Conservation (phyloP, 352 stramenopile species). For the Elongisporangium undulatum region DNA sequence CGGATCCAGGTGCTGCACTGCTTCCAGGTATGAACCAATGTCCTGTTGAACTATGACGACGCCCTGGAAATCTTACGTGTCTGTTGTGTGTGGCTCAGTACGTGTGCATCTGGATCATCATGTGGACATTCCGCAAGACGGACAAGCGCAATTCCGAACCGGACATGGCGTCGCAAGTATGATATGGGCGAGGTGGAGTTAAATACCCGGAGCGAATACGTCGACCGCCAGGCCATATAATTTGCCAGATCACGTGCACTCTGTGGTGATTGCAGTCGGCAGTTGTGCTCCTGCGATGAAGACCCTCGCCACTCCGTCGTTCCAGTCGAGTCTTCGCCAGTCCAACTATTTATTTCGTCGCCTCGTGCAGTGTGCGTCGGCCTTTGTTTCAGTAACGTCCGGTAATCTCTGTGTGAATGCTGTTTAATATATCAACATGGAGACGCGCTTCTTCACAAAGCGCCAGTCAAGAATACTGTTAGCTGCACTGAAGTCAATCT, state of each 20-base stretch:
- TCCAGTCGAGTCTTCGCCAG: too few relatives aligned
- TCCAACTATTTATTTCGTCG: background rate
- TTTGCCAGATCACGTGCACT: too few relatives aligned
- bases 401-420: too few relatives aligned
- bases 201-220: too few relatives aligned
- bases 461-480: too few relatives aligned
- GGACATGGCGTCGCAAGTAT: background rate
- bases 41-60: background rate
- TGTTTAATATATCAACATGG: background rate
- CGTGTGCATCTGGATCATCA: slow-evolving; percentile 25
- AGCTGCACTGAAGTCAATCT: background rate
- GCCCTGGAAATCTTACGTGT: background rate
- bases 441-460: too few relatives aligned
- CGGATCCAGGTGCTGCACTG: slow-evolving; percentile 25
- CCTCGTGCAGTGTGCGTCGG: background rate
- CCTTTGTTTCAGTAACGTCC: too few relatives aligned
- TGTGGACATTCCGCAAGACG: slow-evolving; percentile 33
- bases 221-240: too few relatives aligned
- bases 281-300: too few relatives aligned
- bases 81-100: background rate
- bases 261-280: too few relatives aligned
- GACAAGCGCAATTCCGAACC: slow-evolving; percentile 13
- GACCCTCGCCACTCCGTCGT: too few relatives aligned
- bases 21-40: slow-evolving; percentile 15
- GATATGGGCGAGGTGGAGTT: background rate